A percentile compares a stretch with the other conserved stretches of the same genome.
Evolutionary conservation across 495 filamentous ascomycete species (phyloP).

Genomic region (Hypoxylon lienhwacheense): DNA sequence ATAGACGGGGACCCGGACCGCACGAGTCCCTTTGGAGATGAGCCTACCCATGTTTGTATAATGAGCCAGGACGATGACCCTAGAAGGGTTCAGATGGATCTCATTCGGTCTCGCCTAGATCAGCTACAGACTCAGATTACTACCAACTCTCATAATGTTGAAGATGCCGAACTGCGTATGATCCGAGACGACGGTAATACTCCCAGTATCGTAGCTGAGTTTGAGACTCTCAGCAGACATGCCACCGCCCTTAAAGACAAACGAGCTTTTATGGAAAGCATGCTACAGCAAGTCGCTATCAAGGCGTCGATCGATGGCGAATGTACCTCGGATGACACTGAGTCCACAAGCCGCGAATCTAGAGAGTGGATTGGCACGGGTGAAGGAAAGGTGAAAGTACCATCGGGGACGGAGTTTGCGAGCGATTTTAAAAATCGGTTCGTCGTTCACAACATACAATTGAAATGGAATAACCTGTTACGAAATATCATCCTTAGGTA

Average conservation of each 20-base stretch:
- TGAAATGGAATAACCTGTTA: constrained; percentile 97
- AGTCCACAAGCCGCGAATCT: constrained; percentile 22
- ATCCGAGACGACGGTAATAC: constrained; percentile 58
- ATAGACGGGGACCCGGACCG: constrained; percentile 69
- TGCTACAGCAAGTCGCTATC: constrained; percentile 64
- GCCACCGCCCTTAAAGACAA: constrained; percentile 70
- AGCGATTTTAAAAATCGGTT: constrained; percentile 98
- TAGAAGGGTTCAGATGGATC: constrained; percentile 79
- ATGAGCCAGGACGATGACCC: constrained; percentile 95
- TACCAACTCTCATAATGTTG: constrained; percentile 66
- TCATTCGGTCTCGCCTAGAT: constrained; percentile 78
- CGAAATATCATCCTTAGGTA: constrained; percentile 96
- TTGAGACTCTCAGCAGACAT: constrained; percentile 70
- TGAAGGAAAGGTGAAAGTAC: constrained; percentile 47
- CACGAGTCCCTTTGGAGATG: constrained; percentile 84
- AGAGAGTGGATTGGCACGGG: constrained; percentile 38
- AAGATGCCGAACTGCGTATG: constrained; percentile 65
- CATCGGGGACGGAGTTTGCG: constrained; percentile 66
- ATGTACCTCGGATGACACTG: constrained; percentile 4
- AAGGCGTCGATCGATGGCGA: constrained; percentile 30
- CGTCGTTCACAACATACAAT: constrained; percentile 93
- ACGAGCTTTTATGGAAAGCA: constrained; percentile 72
- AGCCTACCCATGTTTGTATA: constrained; percentile 89
- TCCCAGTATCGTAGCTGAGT: constrained; percentile 57
- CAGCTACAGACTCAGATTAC: constrained; percentile 76